phyloP scores from a whole-genome alignment of 495 filamentous ascomycete species.

The Penicillium longicatenatum region DNA sequence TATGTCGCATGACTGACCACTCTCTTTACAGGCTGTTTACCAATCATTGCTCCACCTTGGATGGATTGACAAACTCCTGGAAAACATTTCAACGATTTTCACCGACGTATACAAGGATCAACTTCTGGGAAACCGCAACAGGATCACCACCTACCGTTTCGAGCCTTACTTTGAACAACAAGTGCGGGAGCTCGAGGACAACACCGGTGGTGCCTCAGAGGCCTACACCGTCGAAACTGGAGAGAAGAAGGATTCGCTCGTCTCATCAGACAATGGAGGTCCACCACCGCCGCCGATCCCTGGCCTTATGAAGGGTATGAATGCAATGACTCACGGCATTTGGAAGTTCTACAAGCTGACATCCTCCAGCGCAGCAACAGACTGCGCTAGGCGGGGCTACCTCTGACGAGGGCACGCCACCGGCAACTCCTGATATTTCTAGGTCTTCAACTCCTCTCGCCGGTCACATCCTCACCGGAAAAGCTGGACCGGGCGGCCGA shows the following conservation, averaged over 20 bases:
- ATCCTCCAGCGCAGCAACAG: slow-evolving; percentile 44
- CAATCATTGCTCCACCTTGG: slow-evolving; percentile 91
- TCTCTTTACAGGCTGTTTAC: slow-evolving; percentile 78
- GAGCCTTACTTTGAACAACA: slow-evolving; percentile 95
- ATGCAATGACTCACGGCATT: slow-evolving; percentile 18
- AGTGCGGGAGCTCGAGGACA: slow-evolving; percentile 76
- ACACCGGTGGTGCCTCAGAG: slow-evolving; percentile 41
- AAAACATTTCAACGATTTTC: slow-evolving; percentile 90
- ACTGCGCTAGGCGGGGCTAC: slow-evolving; percentile 48
- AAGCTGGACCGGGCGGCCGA: slow-evolving; percentile 68
- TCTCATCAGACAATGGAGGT: slow-evolving; percentile 50
- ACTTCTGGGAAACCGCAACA: slow-evolving; percentile 76
- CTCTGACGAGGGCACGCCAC: slow-evolving; percentile 59
- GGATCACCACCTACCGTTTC: slow-evolving; percentile 74
- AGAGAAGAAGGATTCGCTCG: slow-evolving; percentile 47
- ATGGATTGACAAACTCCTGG: slow-evolving; percentile 95
- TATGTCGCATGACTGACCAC: slow-evolving; percentile 23
- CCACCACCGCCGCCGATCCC: slow-evolving; percentile 59
- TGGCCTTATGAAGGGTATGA: slow-evolving; percentile 52
- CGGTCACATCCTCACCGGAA: slow-evolving; percentile 68
- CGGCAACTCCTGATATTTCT: slow-evolving; percentile 73
- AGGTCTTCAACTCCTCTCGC: slow-evolving; percentile 73
- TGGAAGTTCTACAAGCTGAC: slow-evolving; percentile 34
- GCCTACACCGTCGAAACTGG: slow-evolving; percentile 29
- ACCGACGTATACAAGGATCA: slow-evolving; percentile 85